phyloP scores from a whole-genome alignment of 257 asterid genomes.

The Fraxinus cuspidata region DNA sequence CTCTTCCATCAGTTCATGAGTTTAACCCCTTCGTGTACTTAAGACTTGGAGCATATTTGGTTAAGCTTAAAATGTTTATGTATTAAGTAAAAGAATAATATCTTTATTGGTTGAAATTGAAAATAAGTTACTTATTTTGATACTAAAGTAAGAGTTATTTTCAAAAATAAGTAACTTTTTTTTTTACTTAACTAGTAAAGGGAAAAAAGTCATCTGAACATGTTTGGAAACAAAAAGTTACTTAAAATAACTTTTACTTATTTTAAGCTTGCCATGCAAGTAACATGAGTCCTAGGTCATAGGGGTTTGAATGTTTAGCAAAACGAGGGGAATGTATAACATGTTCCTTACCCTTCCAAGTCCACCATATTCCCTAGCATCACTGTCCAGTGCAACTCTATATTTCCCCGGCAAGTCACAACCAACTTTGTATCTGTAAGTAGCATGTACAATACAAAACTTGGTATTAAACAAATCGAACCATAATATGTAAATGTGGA shows the following conservation, averaged over 20 bases:
- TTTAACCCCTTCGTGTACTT: background rate
- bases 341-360: slow-evolving; percentile 80
- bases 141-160: background rate
- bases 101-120: too few species aligned
- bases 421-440: slow-evolving; percentile 88
- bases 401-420: slow-evolving; percentile 96
- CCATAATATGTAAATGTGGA: background rate
- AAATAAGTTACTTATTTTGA: background rate
- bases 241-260: background rate
- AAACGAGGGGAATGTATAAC: background rate
- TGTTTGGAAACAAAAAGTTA: background rate
- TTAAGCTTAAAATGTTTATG: background rate
- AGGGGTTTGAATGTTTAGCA: background rate
- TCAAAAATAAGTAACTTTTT: background rate
- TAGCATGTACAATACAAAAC: slow-evolving; percentile 4
- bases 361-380: slow-evolving; percentile 93
- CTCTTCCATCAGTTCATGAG: background rate
- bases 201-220: background rate
- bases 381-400: slow-evolving; percentile 87
- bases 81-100: too few species aligned
- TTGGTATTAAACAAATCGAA: background rate
- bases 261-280: background rate
- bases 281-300: background rate
- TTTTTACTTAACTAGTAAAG: background rate
- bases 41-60: background rate